phyloP scores from a whole-genome alignment of 257 asterid genomes.

The Ilex aquifolium region DNA sequence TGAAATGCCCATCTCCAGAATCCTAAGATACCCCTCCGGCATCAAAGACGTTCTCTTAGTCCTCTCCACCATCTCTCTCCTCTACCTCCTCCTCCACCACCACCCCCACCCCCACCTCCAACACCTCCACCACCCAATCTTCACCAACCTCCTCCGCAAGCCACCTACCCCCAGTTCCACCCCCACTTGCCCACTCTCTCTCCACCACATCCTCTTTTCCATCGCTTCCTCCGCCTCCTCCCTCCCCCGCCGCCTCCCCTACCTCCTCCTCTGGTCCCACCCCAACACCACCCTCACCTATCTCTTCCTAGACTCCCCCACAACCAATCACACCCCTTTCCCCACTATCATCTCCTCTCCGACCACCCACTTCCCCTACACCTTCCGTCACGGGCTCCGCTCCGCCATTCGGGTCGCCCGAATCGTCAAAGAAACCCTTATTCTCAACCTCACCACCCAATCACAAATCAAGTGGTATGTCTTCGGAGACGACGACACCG shows the following conservation, averaged over 20 bases:
- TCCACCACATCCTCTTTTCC: no score
- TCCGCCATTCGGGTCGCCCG: slow-evolving; percentile 69
- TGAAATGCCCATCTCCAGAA: background rate
- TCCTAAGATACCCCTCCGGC: background rate
- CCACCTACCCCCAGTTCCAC: no score
- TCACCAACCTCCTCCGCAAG: no score
- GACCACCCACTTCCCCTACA: slow-evolving; percentile 31
- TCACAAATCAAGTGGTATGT: slow-evolving; percentile 58
- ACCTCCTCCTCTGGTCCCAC: slow-evolving; percentile 59
- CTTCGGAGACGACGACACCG: slow-evolving; percentile 75
- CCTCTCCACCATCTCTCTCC: slow-evolving; percentile 24
- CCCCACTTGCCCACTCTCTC: no score
- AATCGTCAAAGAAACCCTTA: slow-evolving; percentile 49
- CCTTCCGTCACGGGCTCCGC: slow-evolving; percentile 29
- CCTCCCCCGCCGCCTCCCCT: slow-evolving; percentile 45
- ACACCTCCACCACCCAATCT: slow-evolving; percentile 51
- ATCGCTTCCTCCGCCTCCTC: no score
- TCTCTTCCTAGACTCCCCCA: slow-evolving; percentile 47
- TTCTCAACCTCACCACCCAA: slow-evolving; percentile 22
- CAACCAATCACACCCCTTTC: slow-evolving; percentile 26
- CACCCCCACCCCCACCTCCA: slow-evolving; percentile 18
- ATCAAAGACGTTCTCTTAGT: slow-evolving; percentile 16
- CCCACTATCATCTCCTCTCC: slow-evolving; percentile 41
- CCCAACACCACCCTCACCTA: slow-evolving; percentile 50
- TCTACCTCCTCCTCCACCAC: slow-evolving; percentile 5